Percentiles rank a stretch among this genome's conserved stretches.
These are phyloP conservation scores for Trypanosoma avium DNA, from an alignment of 208 protist genomes.

Conservation along the genomic window DNA sequence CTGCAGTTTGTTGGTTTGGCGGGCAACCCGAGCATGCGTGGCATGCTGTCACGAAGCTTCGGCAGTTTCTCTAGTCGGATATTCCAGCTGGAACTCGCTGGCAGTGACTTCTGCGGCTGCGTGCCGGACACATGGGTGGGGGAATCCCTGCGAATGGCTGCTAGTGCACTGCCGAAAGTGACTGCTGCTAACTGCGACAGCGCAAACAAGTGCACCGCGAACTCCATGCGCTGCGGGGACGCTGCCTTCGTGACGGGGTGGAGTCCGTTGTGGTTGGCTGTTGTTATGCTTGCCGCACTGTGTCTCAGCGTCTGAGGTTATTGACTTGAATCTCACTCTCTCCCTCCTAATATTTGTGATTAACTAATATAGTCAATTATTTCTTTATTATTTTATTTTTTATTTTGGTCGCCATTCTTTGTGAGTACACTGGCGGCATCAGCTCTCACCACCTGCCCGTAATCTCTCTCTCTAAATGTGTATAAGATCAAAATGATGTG, in stretches of 20 bases:
- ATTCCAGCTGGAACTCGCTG: conserved; percentile 23
- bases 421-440: too few relatives aligned
- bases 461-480: too few relatives aligned
- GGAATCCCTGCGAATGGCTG: background rate
- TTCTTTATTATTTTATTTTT: too few relatives aligned
- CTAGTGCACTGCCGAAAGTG: background rate
- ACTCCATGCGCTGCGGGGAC: background rate
- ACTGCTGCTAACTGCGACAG: background rate
- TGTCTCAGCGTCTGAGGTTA: too few relatives aligned
- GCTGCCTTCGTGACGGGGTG: background rate
- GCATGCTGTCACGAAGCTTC: conserved; percentile 30
- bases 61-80: conserved; percentile 15
- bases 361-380: too few relatives aligned
- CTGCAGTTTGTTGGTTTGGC: conserved; percentile 28
- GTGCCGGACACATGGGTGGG: conserved; percentile 12
- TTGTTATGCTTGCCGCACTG: too few relatives aligned
- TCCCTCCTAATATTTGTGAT: too few relatives aligned
- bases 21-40: conserved; percentile 27
- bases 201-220: background rate
- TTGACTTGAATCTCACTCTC: too few relatives aligned
- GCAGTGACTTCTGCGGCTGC: conserved; percentile 35
- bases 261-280: background rate
- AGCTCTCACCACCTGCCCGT: too few relatives aligned
- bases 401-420: too few relatives aligned
- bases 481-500: too few relatives aligned